Evolutionary conservation across 805 yeast species (phyloP).

Genomic region (Ogataea corticis): DNA sequence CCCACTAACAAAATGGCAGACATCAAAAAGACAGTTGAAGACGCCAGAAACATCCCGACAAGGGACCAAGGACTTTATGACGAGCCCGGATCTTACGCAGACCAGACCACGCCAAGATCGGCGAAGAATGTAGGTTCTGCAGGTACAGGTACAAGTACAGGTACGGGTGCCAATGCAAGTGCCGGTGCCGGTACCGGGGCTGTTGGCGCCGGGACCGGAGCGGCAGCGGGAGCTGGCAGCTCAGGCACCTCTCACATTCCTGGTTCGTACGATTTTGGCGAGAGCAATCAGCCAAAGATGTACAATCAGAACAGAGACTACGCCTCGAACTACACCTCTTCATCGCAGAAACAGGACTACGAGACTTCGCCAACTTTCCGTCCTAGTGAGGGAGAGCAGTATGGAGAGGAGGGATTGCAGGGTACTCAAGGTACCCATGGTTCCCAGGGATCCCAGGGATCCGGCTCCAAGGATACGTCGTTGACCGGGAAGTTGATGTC

Average conservation of each 20-base stretch:
- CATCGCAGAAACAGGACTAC: conserved; percentile 3
- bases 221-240: neutral
- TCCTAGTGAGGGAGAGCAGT: conserved; percentile 7
- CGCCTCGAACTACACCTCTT: conserved; percentile 13
- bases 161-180: too few species aligned
- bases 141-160: too few species aligned
- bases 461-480: too few species aligned
- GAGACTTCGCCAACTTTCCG: conserved; percentile 19
- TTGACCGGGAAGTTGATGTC: too few species aligned
- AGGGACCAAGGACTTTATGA: conserved; percentile 1
- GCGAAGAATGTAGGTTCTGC: too few species aligned
- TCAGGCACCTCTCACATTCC: conserved; percentile 8
- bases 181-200: too few species aligned
- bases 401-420: conserved; percentile 1
- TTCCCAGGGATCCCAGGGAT: neutral
- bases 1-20: neutral
- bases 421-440: conserved; percentile 1
- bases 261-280: conserved; percentile 11
- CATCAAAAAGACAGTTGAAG: neutral
- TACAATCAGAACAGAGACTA: neutral
- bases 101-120: conserved; percentile 4
- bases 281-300: neutral
- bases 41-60: conserved; percentile 1
- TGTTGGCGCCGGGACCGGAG: neutral
- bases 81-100: conserved; percentile 3